Evolutionary conservation across 2,329 filamentous ascomycete genomes (phyloP).

Genomic region (Aureobasidium subglaciale): DNA sequence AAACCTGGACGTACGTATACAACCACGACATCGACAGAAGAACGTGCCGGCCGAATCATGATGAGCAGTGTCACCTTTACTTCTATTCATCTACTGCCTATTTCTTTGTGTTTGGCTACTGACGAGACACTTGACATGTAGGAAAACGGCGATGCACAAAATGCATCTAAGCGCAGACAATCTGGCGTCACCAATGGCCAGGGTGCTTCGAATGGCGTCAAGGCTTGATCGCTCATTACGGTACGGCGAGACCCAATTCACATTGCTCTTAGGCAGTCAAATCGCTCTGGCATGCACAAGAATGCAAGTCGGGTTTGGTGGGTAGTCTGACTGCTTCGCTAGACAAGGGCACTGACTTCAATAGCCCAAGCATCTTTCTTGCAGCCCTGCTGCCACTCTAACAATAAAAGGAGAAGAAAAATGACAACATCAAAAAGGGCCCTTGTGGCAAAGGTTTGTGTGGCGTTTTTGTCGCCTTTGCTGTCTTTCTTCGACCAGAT

Average conservation of each 20-base stretch:
- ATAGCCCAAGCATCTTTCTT: too few species aligned
- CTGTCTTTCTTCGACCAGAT: neutral
- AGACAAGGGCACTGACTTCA: too few species aligned
- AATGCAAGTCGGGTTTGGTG: neutral
- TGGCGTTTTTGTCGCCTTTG: neutral
- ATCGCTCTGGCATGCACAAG: neutral
- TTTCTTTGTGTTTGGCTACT: slow-evolving; percentile 6
- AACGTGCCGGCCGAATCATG: neutral
- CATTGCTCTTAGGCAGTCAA: neutral
- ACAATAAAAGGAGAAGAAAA: neutral
- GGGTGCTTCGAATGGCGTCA: slow-evolving; percentile 4
- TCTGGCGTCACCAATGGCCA: slow-evolving; percentile 5
- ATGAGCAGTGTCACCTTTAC: neutral
- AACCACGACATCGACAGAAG: neutral
- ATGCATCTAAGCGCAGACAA: slow-evolving; percentile 14
- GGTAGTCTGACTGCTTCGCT: neutral
- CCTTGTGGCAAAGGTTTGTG: slow-evolving; percentile 7
- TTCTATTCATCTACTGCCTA: neutral
- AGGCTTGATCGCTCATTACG: neutral
- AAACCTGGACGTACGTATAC: slow-evolving; percentile 40
- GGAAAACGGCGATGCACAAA: slow-evolving; percentile 4
- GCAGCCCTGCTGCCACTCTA: too few species aligned
- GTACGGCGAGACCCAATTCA: neutral
- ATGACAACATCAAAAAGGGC: neutral
- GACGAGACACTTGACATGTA: neutral